Evolutionary conservation across 2,329 filamentous ascomycete species (phyloP).

Genomic region (Aaosphaeria arxii): DNA sequence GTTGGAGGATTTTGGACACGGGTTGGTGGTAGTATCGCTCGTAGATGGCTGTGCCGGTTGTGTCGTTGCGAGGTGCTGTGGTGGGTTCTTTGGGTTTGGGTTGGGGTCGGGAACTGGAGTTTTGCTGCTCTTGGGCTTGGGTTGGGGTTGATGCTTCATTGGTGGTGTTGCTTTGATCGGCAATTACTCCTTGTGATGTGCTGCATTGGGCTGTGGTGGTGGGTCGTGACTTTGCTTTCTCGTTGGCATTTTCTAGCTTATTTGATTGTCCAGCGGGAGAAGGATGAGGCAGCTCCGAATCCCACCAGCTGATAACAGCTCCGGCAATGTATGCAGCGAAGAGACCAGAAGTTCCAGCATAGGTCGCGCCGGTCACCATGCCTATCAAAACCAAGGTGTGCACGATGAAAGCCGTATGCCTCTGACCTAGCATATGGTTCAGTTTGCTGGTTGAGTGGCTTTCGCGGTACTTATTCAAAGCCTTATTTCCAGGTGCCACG

Average conservation of each 20-base stretch:
- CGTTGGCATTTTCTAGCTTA: not conserved
- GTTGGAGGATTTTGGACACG: constrained; percentile 57
- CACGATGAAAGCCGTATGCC: constrained; percentile 41
- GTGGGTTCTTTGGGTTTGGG: not conserved
- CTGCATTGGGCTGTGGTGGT: not conserved
- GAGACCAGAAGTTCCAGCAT: constrained; percentile 61
- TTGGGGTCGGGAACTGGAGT: not conserved
- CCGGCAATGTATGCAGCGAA: constrained; percentile 62
- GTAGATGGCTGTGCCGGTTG: constrained; percentile 37
- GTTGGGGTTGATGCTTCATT: not conserved
- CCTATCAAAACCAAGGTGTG: constrained; percentile 53
- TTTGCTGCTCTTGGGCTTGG: not conserved
- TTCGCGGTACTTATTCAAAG: constrained; percentile 32
- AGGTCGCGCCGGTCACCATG: constrained; percentile 51
- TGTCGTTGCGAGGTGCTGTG: constrained; percentile 1
- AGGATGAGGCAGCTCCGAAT: constrained; percentile 35
- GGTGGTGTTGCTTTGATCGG: not conserved
- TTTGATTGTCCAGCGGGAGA: not conserved
- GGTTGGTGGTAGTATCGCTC: constrained; percentile 46
- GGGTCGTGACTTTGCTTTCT: not conserved
- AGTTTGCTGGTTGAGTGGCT: constrained; percentile 14
- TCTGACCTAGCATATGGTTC: constrained; percentile 19
- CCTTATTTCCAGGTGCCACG: constrained; percentile 41
- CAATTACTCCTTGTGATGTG: not conserved
- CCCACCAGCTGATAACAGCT: constrained; percentile 60